Evolutionary conservation across 2,329 filamentous ascomycete species (phyloP).

Genomic region (Fusarium lateritium): DNA sequence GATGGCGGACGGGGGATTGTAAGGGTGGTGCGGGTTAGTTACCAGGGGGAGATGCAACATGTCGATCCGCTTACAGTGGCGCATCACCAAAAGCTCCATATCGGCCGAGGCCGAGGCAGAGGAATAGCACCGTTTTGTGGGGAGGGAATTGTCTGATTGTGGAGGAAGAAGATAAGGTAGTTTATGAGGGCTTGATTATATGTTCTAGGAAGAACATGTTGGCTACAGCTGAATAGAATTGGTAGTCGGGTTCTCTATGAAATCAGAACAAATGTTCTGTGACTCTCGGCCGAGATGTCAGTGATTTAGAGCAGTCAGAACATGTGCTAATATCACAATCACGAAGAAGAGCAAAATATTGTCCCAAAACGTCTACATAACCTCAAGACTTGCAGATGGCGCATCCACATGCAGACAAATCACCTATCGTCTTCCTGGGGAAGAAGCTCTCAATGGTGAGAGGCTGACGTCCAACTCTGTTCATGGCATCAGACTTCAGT

Average conservation of each 20-base stretch:
- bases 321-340: too few relatives aligned
- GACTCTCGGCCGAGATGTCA: background rate
- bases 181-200: too few relatives aligned
- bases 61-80: conserved; percentile 32
- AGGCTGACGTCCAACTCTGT: conserved; percentile 4
- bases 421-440: conserved; percentile 14
- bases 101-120: background rate
- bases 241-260: too few relatives aligned
- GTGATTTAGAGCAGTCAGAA: background rate
- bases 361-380: background rate
- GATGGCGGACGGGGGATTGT: conserved; percentile 16
- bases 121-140: background rate
- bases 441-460: conserved; percentile 20
- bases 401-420: background rate
- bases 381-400: background rate
- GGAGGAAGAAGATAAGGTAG: too few relatives aligned
- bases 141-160: too few relatives aligned
- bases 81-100: conserved; percentile 8
- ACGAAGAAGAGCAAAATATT: background rate
- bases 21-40: conserved; percentile 33
- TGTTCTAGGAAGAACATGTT: background rate
- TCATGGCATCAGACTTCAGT: conserved; percentile 16
- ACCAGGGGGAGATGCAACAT: conserved; percentile 34
- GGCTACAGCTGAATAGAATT: too few relatives aligned
- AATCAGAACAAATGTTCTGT: background rate